These are phyloP conservation scores for Fusarium proliferatum DNA, from an alignment of 2,329 filamentous ascomycete genomes.

Conservation along the genomic window DNA sequence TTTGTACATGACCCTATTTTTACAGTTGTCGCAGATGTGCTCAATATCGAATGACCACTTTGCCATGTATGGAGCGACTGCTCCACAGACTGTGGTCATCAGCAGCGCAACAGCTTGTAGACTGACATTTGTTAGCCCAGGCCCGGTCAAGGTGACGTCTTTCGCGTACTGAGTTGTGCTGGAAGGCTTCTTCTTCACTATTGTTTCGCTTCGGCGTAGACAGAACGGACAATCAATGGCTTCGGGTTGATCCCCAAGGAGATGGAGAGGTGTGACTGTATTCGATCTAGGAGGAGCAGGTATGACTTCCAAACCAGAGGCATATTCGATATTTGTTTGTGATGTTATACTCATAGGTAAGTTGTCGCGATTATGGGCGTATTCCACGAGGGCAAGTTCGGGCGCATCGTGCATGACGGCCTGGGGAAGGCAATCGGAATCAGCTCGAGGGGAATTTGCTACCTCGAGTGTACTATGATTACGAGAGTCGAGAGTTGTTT, in stretches of 20 bases:
- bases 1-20: background rate
- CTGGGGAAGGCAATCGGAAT: background rate
- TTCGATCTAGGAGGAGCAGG: background rate
- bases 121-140: background rate
- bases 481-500: background rate
- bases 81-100: background rate
- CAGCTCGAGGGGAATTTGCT: background rate
- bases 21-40: background rate
- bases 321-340: background rate
- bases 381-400: background rate
- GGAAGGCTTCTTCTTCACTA: background rate
- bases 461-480: background rate
- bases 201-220: background rate
- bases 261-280: background rate
- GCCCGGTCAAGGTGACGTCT: fast-evolving
- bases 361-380: background rate
- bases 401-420: background rate
- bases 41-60: conserved; percentile 4
- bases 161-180: background rate
- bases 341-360: background rate
- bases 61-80: background rate
- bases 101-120: background rate
- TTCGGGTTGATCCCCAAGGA: background rate
- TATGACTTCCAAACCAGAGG: background rate
- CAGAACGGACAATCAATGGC: background rate